phyloP scores from a whole-genome alignment of 78 protist species.

The Andalucia godoyi region DNA sequence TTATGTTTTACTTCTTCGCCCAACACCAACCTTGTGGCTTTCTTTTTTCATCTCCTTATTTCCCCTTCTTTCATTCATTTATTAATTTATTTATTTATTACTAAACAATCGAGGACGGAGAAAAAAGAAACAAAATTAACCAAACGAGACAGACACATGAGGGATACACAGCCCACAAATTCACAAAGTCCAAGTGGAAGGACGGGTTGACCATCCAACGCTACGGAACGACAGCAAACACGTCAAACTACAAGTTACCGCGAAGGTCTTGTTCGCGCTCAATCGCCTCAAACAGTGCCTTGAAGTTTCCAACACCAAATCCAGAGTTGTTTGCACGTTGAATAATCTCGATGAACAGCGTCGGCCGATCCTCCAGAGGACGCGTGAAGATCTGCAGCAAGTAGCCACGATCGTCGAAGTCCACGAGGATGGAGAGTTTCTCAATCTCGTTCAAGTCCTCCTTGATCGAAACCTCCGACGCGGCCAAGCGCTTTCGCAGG shows the following conservation, averaged over 20 bases:
- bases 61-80: too few species aligned
- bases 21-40: too few species aligned
- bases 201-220: too few species aligned
- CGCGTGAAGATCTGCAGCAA: constrained; percentile 86
- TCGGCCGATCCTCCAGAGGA: constrained; percentile 77
- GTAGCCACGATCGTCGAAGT: constrained; percentile 79
- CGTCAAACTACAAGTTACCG: constrained; percentile 11
- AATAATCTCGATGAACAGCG: constrained; percentile 78
- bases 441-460: constrained; percentile 57
- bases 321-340: constrained; percentile 47
- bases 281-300: constrained; percentile 65
- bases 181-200: too few species aligned
- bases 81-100: too few species aligned
- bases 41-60: too few species aligned
- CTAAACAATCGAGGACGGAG: too few species aligned
- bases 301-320: constrained; percentile 86
- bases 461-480: neutral
- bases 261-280: constrained; percentile 45
- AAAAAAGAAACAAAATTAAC: too few species aligned
- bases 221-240: too few species aligned
- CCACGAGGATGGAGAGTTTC: constrained; percentile 63
- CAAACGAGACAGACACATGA: too few species aligned
- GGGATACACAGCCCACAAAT: too few species aligned
- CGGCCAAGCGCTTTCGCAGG: constrained; percentile 21
- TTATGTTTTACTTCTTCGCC: too few species aligned